These are phyloP conservation scores for Yarrowia keelungensis DNA, from an alignment of 805 yeast genomes.

Conservation along the genomic window DNA sequence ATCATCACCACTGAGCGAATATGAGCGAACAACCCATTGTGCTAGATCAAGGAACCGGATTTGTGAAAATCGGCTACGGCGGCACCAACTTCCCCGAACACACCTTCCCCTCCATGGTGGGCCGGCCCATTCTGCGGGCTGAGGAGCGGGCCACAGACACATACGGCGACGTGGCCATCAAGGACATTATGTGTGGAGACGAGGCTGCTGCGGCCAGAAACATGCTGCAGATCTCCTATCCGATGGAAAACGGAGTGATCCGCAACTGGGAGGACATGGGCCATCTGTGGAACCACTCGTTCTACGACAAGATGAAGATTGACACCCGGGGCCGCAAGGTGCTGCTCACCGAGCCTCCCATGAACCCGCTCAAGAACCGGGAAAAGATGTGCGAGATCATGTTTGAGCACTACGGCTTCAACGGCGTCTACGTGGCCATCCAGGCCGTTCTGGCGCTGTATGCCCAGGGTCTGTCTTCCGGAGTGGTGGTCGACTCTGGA, in stretches of 20 bases:
- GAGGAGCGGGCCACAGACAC: slow-evolving; percentile 80
- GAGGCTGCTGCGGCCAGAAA: slow-evolving; percentile 93
- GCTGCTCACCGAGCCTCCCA: slow-evolving; percentile 94
- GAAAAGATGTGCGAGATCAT: slow-evolving; percentile 90
- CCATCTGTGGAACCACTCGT: slow-evolving; percentile 96
- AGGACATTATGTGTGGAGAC: slow-evolving; percentile 97
- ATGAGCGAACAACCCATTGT: slow-evolving; percentile 53
- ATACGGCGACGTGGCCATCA: slow-evolving; percentile 63
- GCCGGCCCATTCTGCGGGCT: slow-evolving; percentile 95
- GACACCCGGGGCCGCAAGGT: slow-evolving; percentile 78
- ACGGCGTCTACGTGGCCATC: slow-evolving; percentile 93
- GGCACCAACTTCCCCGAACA: slow-evolving; percentile 97
- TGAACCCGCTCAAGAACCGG: slow-evolving; percentile 92
- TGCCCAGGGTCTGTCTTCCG: slow-evolving; percentile 95
- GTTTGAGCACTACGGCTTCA: slow-evolving; percentile 89
- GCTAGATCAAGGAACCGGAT: slow-evolving; percentile 98
- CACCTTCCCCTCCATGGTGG: slow-evolving; percentile 96
- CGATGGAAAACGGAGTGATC: slow-evolving; percentile 98
- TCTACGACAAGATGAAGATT: slow-evolving; percentile 85
- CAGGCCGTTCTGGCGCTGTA: slow-evolving; percentile 98
- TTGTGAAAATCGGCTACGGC: slow-evolving; percentile 95
- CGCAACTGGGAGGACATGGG: slow-evolving; percentile 99
- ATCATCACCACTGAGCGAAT: slow-evolving; percentile 29
- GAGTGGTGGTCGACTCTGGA: slow-evolving; percentile 98
- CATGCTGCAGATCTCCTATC: slow-evolving; percentile 89